phyloP scores from a whole-genome alignment of 2,329 filamentous ascomycete species.

The Talaromyces pinophilus region DNA sequence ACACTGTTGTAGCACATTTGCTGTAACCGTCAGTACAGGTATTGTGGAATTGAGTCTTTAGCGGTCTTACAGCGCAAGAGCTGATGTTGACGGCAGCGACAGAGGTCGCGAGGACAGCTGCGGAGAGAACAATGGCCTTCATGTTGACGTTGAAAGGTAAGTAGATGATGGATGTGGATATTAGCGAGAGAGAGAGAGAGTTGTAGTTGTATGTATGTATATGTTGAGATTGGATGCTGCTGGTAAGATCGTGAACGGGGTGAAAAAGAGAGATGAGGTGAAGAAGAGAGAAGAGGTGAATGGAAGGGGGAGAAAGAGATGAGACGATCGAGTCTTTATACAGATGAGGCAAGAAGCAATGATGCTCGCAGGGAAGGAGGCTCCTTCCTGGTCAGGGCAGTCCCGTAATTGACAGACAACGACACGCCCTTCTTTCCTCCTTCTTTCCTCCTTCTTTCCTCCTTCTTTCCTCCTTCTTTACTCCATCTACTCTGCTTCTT shows the following conservation, averaged over 20 bases:
- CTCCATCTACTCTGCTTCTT: neutral
- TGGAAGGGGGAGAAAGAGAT: neutral
- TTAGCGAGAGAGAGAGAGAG: neutral
- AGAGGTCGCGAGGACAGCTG: slow-evolving; percentile 14
- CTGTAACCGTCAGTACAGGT: slow-evolving; percentile 29
- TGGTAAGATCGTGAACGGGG: neutral
- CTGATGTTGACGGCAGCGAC: slow-evolving; percentile 16
- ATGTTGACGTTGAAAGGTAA: slow-evolving; percentile 4
- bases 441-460: neutral
- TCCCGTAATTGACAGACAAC: slow-evolving; percentile 1
- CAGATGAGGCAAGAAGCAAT: neutral
- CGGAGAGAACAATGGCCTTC: slow-evolving; percentile 18
- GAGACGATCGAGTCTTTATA: slow-evolving; percentile 1
- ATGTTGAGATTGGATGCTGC: slow-evolving; percentile 1
- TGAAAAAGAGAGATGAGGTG: neutral
- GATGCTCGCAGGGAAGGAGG: slow-evolving; percentile 5
- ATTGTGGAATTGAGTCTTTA: neutral
- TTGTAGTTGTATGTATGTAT: slow-evolving; percentile 1
- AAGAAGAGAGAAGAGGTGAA: neutral
- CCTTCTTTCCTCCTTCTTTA: neutral
- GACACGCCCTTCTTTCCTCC: neutral
- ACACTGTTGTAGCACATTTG: slow-evolving; percentile 50
- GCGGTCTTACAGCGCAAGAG: slow-evolving; percentile 18
- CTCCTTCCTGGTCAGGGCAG: slow-evolving; percentile 11
- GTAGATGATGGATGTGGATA: neutral